Percentiles rank a stretch among this genome's conserved stretches.
These are phyloP conservation scores for Botryotinia convoluta DNA, from an alignment of 2,329 filamentous ascomycete species.

Conservation along the genomic window DNA sequence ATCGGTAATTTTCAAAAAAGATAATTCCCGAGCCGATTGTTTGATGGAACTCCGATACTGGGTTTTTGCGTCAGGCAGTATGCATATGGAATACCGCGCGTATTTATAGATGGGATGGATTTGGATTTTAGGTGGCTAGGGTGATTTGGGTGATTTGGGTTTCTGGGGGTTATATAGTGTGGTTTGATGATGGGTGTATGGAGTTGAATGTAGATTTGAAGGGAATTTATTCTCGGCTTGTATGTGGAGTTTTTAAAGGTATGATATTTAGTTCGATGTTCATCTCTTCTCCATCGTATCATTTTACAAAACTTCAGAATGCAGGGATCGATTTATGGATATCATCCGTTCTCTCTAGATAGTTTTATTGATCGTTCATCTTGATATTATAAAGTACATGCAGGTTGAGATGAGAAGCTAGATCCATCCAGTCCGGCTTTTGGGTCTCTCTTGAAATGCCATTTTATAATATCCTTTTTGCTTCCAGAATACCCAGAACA, in stretches of 20 bases:
- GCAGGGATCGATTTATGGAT: no score
- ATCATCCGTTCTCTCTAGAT: not conserved
- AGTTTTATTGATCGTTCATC: accelerated
- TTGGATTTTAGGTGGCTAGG: no score
- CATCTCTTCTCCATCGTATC: accelerated
- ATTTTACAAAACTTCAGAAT: accelerated
- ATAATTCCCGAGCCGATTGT: no score
- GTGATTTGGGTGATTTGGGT: no score
- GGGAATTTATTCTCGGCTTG: not conserved
- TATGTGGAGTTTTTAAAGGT: not conserved
- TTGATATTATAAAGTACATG: not conserved
- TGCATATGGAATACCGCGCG: no score
- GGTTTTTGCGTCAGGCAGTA: no score
- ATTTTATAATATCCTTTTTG: not conserved
- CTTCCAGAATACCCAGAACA: not conserved
- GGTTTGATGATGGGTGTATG: not conserved
- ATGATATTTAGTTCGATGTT: not conserved
- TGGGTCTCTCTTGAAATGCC: not conserved
- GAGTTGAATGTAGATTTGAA: not conserved
- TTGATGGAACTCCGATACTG: no score
- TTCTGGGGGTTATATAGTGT: no score
- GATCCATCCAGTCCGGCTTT: not conserved
- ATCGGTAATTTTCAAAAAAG: no score
- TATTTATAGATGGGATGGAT: no score
- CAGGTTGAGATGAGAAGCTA: not conserved